Base-by-base conservation (phyloP, 2,329 filamentous ascomycete species). In the Gyromitra esculenta region DNA sequence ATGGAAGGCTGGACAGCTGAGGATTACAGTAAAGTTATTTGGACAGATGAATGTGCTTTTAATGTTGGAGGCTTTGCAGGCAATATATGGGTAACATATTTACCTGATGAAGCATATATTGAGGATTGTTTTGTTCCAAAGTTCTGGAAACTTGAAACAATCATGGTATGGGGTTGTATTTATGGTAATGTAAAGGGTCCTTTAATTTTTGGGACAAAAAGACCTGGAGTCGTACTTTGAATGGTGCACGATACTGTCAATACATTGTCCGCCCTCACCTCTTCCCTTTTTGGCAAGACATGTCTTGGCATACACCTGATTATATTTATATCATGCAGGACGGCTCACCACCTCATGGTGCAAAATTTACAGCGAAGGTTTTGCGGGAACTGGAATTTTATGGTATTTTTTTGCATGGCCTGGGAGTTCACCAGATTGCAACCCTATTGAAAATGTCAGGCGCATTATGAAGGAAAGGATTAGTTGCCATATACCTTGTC, bases 101-200 rank as follows among this genome's bases (percentile, higher is more conserved):
- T 8, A 0, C 45, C 45, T 18, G 54, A 15, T 31, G 71, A 75
- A 50, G 60, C 63, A 21, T 77, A 54, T 48, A 2, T 59, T 62
- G 64, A 66, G 25, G 65, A 62, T 13, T 75, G 52, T 66, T 59
- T 77, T 39, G 65, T 75, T 13, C 59, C 52, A 1, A 77, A 67
- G 56, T 73, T 77, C n/a, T 1, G n/a, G 13, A 71, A 77, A 18
- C 35, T 60, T 31, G 35, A 66, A 21, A 60, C 72, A 43, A 35
- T 75, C 11, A 71, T 75, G 50, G 56, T 77, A 1, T 77, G 45
- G 60, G 59, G 50, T 5, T 54, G 50, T 13, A 77, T 75, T 56
- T 73, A 54, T 56, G 54, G 75, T 1, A 52, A 18, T 69, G 43
- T 50, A 0, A 66, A 67, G 41, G 59, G 62, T 4, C 56, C 31